These are phyloP conservation scores for Kodamaea fukazawae DNA, from an alignment of 805 yeast species.

Conservation along the genomic window DNA sequence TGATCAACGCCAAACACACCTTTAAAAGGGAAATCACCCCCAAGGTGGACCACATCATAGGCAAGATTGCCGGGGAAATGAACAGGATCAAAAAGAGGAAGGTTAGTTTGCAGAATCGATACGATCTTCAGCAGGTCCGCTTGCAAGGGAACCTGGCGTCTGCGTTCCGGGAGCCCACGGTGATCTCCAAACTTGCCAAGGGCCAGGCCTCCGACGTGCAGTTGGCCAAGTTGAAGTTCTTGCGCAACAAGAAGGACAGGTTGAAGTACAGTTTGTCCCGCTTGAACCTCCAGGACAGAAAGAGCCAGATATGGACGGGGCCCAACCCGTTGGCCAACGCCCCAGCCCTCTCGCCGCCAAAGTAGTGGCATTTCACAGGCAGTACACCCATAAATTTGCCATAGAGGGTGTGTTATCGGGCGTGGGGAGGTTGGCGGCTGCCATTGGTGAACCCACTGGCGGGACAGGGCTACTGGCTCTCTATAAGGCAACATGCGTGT, in stretches of 20 bases:
- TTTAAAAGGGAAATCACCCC: conserved; percentile 42
- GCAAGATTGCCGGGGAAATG: conserved; percentile 31
- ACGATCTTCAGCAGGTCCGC: conserved; percentile 40
- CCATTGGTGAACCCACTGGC: no score
- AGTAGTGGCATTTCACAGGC: not conserved
- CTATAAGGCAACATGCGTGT: no score
- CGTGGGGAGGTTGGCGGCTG: no score
- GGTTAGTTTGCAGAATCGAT: conserved; percentile 32
- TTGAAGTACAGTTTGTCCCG: conserved; percentile 38
- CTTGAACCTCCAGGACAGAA: conserved; percentile 16
- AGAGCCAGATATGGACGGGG: conserved; percentile 12
- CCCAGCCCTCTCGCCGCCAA: conserved; percentile 1
- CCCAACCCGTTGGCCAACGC: conserved; percentile 2
- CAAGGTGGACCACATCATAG: conserved; percentile 32
- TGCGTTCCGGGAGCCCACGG: conserved; percentile 15
- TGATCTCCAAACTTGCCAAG: conserved; percentile 8
- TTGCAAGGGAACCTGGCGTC: conserved; percentile 23
- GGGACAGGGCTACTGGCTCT: no score
- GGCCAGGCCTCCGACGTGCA: conserved; percentile 25
- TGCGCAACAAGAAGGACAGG: conserved; percentile 44
- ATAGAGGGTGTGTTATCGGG: no score
- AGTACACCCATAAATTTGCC: not conserved
- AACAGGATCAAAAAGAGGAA: conserved; percentile 31
- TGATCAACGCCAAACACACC: conserved; percentile 37
- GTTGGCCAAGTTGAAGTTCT: conserved; percentile 34